Base-by-base conservation (phyloP, 23 red algal species). In the Gracilaria caudata region DNA sequence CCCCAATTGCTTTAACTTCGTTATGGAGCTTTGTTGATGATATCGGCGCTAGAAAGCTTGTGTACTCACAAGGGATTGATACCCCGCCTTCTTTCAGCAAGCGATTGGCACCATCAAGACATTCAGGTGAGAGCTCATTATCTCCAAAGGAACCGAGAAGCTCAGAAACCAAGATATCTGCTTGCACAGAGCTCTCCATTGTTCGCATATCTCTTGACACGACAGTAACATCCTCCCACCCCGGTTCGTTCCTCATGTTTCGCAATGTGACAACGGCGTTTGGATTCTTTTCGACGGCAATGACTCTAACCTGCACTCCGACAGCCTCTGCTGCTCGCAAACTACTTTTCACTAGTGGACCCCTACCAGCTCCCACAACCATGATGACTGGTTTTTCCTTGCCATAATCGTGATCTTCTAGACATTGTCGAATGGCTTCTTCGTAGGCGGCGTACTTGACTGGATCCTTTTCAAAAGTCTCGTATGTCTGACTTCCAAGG, bases 61-160 rank as follows among this genome's bases (percentile, higher is more conserved):
- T 93, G 51, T 90, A 89, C 23, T 63, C 45, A 43, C 40, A 73
- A 16, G 94, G 94, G 35, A 97, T 97, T 25, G 82, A 90, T 24
- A 97, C 51, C 13, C 64, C 94, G 47, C 88, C 82, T 55, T 83
- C 64, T 73, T 87, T 90, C 36, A 96, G 78, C 61, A 96, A 59
- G 1, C 58, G 41, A 32, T 80, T 84, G 36, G 94, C 89, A 19
- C 83, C 90, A 35, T 93, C 89, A 47, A 97, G 68, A 61, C 94
- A 97, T 68, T 97, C 94, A 13, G 94, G 94, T 2, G 88, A 87
- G 35, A 97, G 73, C 71, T 97, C 94, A 56, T 97, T 97, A 56
- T 97, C 94, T 51, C 94, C 94, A 86, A 97, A 97, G 17, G 88
- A 92, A 6, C 94, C 94, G 1, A 97, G 54, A 77, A 97, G 64